Evolutionary conservation across 768 basidiomycete genomes (phyloP).

Genomic region (Trametes punicea): DNA sequence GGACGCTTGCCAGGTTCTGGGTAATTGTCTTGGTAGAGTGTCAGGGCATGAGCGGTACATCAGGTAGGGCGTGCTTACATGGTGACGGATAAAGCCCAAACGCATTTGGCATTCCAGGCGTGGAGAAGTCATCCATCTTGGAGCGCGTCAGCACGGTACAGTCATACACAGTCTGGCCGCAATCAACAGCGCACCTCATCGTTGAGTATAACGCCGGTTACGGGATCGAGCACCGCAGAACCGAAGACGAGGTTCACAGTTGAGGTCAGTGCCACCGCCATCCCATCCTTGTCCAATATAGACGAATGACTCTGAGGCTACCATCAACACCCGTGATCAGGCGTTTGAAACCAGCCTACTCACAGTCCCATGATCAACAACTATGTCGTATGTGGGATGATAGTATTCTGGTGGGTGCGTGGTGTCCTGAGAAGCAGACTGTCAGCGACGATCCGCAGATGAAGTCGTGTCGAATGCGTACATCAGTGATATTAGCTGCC

Average conservation of each 20-base stretch:
- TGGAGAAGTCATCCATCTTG: constrained; percentile 91
- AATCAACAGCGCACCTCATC: constrained; percentile 54
- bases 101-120: constrained; percentile 75
- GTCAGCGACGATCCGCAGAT: neutral
- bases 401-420: constrained; percentile 86
- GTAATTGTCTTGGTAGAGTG: constrained; percentile 64
- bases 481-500: constrained; percentile 76
- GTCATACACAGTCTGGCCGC: neutral
- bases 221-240: constrained; percentile 79
- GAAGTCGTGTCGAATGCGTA: too few relatives aligned
- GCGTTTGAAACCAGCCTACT: too few relatives aligned
- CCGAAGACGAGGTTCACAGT: constrained; percentile 92
- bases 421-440: constrained; percentile 51
- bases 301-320: constrained; percentile 73
- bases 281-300: constrained; percentile 77
- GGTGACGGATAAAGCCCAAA: constrained; percentile 84
- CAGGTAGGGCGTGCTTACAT: constrained; percentile 43
- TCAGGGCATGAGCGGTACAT: neutral
- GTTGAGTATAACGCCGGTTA: constrained; percentile 87
- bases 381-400: constrained; percentile 73
- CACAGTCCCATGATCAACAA: constrained; percentile 85
- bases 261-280: constrained; percentile 83
- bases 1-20: constrained; percentile 87
- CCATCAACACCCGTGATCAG: neutral
- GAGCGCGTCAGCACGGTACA: neutral